These are phyloP conservation scores for Xylariaceae sp. DNA, from an alignment of 2,329 filamentous ascomycete species.

Conservation along the genomic window DNA sequence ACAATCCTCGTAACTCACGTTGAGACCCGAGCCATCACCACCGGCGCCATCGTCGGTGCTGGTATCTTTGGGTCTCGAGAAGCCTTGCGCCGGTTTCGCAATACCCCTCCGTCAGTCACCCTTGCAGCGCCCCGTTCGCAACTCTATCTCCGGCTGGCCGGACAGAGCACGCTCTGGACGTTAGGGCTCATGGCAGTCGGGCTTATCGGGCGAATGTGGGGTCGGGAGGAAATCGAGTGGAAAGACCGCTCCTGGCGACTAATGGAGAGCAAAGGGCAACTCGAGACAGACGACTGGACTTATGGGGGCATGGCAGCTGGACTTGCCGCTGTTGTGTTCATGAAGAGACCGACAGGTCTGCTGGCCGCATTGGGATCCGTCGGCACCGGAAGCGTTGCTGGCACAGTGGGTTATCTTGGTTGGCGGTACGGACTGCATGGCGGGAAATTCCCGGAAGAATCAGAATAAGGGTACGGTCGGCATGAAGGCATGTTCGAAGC, in stretches of 20 bases:
- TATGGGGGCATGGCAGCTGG: slow-evolving; percentile 38
- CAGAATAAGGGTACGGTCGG: not conserved
- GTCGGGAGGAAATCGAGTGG: slow-evolving; percentile 57
- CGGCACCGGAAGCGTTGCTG: slow-evolving; percentile 45
- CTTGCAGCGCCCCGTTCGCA: slow-evolving; percentile 27
- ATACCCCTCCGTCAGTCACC: slow-evolving; percentile 13
- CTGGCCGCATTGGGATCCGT: slow-evolving; percentile 40
- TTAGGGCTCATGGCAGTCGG: slow-evolving; percentile 40
- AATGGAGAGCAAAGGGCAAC: slow-evolving; percentile 52
- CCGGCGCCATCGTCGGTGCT: slow-evolving; percentile 46
- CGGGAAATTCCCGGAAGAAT: slow-evolving; percentile 33
- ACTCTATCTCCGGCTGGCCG: slow-evolving; percentile 41
- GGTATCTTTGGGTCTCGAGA: slow-evolving; percentile 34
- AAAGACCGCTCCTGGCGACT: slow-evolving; percentile 58
- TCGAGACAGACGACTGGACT: slow-evolving; percentile 53
- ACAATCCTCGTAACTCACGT: slow-evolving; percentile 57
- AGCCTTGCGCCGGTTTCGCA: slow-evolving; percentile 16
- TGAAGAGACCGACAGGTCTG: slow-evolving; percentile 32
- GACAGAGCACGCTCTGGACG: slow-evolving; percentile 42
- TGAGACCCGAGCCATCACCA: slow-evolving; percentile 49
- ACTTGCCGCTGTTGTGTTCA: slow-evolving; percentile 28
- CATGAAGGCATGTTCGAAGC: not conserved
- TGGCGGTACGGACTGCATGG: slow-evolving; percentile 47
- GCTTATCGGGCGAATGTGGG: slow-evolving; percentile 48
- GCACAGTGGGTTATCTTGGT: slow-evolving; percentile 43